Percentiles rank a stretch among this genome's conserved stretches.
phyloP scores from a whole-genome alignment of 1,284 basidiomycete genomes.

The Trametes pubescens region DNA sequence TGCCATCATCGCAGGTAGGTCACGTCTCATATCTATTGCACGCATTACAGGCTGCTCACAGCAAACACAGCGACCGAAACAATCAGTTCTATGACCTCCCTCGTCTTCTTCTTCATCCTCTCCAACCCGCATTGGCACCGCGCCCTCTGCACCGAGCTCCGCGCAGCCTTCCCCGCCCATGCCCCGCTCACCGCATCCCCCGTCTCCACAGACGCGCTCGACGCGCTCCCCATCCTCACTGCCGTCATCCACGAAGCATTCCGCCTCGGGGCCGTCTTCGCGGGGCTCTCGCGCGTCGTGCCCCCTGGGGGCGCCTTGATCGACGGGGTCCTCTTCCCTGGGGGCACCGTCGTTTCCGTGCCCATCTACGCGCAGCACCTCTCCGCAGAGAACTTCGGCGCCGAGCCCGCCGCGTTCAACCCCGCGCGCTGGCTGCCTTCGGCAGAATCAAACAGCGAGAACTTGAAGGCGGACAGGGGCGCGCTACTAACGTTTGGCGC shows the following conservation, averaged over 20 bases:
- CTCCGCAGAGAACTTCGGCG: conserved; percentile 32
- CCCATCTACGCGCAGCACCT: conserved; percentile 32
- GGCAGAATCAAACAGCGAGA: no score
- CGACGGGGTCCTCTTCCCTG: conserved; percentile 1
- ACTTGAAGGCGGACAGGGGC: neutral
- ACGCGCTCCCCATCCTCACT: conserved; percentile 3
- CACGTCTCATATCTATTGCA: no score
- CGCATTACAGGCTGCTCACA: no score
- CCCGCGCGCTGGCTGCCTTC: conserved; percentile 37
- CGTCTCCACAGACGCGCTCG: neutral
- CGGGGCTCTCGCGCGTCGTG: neutral
- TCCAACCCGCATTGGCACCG: neutral
- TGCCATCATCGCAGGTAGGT: conserved; percentile 1
- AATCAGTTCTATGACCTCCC: conserved; percentile 1
- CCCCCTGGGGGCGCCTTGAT: neutral
- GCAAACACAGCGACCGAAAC: neutral
- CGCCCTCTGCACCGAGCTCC: conserved; percentile 1
- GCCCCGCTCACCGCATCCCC: neutral
- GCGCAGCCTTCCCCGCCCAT: neutral
- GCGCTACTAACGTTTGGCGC: conserved; percentile 6
- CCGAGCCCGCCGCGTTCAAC: conserved; percentile 30
- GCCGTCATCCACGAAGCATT: conserved; percentile 1
- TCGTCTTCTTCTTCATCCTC: conserved; percentile 10
- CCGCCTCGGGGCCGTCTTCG: conserved; percentile 5
- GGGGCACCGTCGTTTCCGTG: conserved; percentile 7